Conservation (phyloP, 345 rosid species). For the Aquilaria malaccensis region DNA sequence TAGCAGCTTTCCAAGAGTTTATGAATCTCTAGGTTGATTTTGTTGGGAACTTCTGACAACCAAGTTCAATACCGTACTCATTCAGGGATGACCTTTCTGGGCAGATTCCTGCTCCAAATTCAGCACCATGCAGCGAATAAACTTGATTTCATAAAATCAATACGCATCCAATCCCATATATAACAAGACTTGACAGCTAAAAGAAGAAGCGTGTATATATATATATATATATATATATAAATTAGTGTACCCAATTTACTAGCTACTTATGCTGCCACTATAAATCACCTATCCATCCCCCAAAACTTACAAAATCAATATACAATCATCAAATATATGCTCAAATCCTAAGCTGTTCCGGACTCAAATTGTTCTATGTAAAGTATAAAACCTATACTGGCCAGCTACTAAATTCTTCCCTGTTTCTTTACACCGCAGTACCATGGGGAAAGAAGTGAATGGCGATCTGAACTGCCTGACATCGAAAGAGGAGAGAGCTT, state of each 20-base stretch:
- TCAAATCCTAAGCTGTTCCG: slow-evolving; percentile 56
- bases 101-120: too few species aligned
- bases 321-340: slow-evolving; percentile 60
- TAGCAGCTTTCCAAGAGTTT: too few species aligned
- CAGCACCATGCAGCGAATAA: too few species aligned
- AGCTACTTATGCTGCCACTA: slow-evolving; percentile 23
- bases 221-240: slow-evolving; percentile 1
- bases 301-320: slow-evolving; percentile 78
- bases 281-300: slow-evolving; percentile 50
- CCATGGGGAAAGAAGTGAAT: slow-evolving; percentile 25
- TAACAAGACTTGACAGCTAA: too few species aligned
- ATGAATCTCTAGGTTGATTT: too few species aligned
- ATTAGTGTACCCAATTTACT: slow-evolving; percentile 33
- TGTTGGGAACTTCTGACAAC: too few species aligned
- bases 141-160: too few species aligned
- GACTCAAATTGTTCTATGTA: slow-evolving; percentile 49
- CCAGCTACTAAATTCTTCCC: slow-evolving; percentile 12
- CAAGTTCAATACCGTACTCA: too few species aligned
- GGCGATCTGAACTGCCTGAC: slow-evolving; percentile 2
- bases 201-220: background rate
- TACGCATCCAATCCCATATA: too few species aligned
- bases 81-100: too few species aligned
- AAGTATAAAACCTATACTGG: slow-evolving; percentile 63
- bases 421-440: slow-evolving; percentile 31
- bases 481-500: too few species aligned